Percentiles rank a stretch among this genome's conserved stretches.
These are phyloP conservation scores for Solanum rostratum DNA, from an alignment of 257 asterid species.

Conservation along the genomic window DNA sequence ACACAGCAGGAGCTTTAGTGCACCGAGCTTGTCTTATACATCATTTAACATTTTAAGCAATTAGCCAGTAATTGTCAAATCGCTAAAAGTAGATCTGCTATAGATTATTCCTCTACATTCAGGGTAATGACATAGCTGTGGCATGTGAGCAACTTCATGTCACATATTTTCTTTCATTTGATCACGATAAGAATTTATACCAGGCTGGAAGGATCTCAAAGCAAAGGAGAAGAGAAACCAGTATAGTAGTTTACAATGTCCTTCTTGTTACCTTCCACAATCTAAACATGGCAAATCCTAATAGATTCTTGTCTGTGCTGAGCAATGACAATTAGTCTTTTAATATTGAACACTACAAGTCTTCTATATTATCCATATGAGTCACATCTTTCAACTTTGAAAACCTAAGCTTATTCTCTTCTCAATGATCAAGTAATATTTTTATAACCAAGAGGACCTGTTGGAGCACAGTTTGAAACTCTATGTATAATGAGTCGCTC, in stretches of 20 bases:
- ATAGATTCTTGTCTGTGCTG: background rate
- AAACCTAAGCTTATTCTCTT: background rate
- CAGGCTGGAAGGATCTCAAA: background rate
- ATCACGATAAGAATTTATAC: background rate
- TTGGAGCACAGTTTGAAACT: background rate
- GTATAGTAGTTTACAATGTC: background rate
- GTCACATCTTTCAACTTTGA: background rate
- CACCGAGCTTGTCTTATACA: background rate
- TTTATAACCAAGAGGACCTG: background rate
- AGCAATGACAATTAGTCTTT: background rate
- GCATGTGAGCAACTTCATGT: background rate
- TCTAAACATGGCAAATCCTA: background rate
- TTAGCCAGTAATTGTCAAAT: background rate
- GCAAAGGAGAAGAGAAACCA: background rate
- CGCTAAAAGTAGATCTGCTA: background rate
- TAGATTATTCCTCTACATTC: background rate
- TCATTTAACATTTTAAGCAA: background rate
- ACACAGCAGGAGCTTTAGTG: no score
- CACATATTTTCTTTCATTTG: background rate
- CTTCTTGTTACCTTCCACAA: background rate
- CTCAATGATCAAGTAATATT: background rate
- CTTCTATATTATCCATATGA: background rate
- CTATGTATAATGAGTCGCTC: background rate
- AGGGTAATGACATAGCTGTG: background rate
- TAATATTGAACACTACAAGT: background rate